These are phyloP conservation scores for Sporothrix globosa DNA, from an alignment of 2,329 filamentous ascomycete species.

Conservation along the genomic window DNA sequence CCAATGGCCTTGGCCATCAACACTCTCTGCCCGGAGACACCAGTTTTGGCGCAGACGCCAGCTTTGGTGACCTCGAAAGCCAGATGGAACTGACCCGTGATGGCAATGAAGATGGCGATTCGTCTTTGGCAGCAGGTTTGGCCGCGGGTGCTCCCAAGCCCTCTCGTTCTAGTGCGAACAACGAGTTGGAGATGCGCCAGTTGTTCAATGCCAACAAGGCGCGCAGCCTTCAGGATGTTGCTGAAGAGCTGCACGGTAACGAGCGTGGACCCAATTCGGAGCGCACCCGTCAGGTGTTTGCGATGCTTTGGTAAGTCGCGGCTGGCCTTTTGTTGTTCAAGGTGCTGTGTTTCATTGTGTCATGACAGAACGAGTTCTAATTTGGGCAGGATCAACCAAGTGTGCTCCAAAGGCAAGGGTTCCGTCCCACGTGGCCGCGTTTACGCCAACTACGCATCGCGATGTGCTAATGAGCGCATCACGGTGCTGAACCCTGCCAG, in stretches of 20 bases:
- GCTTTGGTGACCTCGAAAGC: constrained; percentile 61
- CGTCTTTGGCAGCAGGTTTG: constrained; percentile 48
- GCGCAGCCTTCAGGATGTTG: constrained; percentile 70
- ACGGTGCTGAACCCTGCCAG: constrained; percentile 95
- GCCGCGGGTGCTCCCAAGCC: constrained; percentile 56
- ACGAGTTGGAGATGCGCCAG: constrained; percentile 78
- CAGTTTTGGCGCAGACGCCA: constrained; percentile 55
- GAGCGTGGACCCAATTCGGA: constrained; percentile 81
- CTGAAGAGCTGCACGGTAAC: constrained; percentile 74
- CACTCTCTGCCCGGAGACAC: constrained; percentile 61
- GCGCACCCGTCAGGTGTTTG: constrained; percentile 81
- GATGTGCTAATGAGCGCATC: constrained; percentile 90
- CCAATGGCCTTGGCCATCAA: constrained; percentile 47
- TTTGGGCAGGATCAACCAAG: constrained; percentile 66
- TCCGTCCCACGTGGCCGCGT: constrained; percentile 92
- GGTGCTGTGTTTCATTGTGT: neutral
- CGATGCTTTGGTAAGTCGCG: constrained; percentile 78
- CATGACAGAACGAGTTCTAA: neutral
- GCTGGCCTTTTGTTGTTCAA: neutral
- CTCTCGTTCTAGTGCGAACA: constrained; percentile 72
- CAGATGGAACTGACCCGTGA: constrained; percentile 64
- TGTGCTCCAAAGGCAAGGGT: constrained; percentile 73
- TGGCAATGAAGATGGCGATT: constrained; percentile 60
- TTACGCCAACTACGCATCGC: constrained; percentile 91
- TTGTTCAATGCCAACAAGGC: constrained; percentile 71